These are phyloP conservation scores for Lepidium aucheri DNA, from an alignment of 345 rosid species.

Conservation along the genomic window DNA sequence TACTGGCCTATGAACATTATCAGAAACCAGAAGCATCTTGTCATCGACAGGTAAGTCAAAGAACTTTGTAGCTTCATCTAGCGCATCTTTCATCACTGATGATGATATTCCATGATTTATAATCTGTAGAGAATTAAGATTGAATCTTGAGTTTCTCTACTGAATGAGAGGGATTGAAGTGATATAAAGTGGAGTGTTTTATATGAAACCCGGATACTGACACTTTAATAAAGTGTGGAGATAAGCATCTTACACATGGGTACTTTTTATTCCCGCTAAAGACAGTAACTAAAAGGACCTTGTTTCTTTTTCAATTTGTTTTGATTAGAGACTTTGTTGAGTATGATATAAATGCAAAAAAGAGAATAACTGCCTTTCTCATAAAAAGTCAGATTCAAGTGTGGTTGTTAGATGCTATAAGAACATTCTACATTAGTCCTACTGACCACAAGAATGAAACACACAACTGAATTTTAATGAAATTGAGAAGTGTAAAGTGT, in stretches of 20 bases:
- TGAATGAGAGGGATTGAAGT: background rate
- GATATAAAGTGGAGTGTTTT: background rate
- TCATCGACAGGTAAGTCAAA: conserved; percentile 46
- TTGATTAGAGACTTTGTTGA: background rate
- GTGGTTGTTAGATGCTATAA: background rate
- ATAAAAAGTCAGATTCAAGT: background rate
- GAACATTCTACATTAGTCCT: background rate
- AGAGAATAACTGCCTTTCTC: background rate
- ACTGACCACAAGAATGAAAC: background rate
- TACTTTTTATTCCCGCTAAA: background rate
- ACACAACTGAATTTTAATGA: conserved; percentile 14
- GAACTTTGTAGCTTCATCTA: conserved; percentile 39
- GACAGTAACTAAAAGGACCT: background rate
- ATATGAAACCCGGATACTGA: background rate
- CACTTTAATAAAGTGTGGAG: background rate
- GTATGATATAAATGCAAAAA: conserved; percentile 1
- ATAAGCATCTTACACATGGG: background rate
- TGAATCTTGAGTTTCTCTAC: background rate
- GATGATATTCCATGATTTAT: conserved; percentile 45
- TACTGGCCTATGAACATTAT: conserved; percentile 35
- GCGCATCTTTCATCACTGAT: conserved; percentile 29
- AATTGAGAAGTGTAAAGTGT: background rate
- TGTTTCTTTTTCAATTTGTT: background rate
- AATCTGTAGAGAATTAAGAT: conserved; percentile 27
- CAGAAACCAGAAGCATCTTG: conserved; percentile 41